Evolutionary conservation across 139 green algal genomes (phyloP).

Genomic region (Coccomyxa sp.): DNA sequence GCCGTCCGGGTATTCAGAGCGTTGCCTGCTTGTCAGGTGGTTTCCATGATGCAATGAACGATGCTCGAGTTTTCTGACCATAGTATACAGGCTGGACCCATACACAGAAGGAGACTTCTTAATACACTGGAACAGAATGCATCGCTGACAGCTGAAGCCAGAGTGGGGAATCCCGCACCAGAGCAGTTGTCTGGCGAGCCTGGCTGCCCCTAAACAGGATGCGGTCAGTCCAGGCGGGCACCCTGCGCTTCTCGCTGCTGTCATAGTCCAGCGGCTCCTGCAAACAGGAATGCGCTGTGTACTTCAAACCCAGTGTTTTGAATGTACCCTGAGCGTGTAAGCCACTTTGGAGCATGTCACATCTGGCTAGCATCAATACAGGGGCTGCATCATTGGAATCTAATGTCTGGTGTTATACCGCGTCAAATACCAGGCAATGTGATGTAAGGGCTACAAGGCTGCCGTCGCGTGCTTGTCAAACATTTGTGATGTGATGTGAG

Average conservation of each 20-base stretch:
- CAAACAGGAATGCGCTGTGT: no score
- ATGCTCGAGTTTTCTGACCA: background rate
- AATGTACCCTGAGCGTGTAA: no score
- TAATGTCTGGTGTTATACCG: no score
- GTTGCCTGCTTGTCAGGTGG: background rate
- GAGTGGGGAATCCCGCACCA: background rate
- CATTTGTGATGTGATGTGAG: no score
- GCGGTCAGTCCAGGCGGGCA: conserved; percentile 88
- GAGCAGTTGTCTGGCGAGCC: background rate
- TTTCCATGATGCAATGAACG: background rate
- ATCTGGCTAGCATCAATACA: no score
- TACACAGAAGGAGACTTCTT: background rate
- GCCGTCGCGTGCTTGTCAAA: no score
- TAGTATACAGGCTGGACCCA: background rate
- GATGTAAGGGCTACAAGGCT: no score
- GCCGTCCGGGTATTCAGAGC: background rate
- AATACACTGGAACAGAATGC: background rate
- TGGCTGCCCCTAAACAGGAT: conserved; percentile 81
- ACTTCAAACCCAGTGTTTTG: no score
- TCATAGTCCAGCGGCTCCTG: conserved; percentile 66
- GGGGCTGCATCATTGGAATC: no score
- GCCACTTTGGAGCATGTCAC: no score
- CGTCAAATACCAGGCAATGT: no score
- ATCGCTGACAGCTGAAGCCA: background rate
- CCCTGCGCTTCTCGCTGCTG: conserved; percentile 75